Evolutionary conservation across 129 eudicot species (phyloP), one percentile per base, ranked within the genome.

Genomic region (Apium graveolens): DNA sequence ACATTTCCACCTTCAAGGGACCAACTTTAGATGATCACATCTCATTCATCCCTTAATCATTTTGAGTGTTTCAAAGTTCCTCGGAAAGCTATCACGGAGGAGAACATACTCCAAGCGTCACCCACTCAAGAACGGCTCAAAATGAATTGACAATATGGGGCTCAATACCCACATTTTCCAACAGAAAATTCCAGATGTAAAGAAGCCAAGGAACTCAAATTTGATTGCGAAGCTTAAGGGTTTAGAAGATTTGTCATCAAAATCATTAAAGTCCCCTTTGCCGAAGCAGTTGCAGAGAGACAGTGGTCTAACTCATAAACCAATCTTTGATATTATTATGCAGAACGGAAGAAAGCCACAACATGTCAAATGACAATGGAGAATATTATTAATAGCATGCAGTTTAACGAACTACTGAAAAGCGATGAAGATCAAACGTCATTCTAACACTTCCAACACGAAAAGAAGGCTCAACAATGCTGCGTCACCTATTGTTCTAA

Each of bases 211-310:
- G 57, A 79, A 80, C n/a, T 81, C 93, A 38, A 92, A 88, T 86
- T 80, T 87, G 79, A 79, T 92, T 68, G 93, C 93, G n/a, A 92
- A 87, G 85, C 96, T 92, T 34, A 92, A 90, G 98, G 96, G 98
- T 46, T 75, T 92, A 20, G 97, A 92, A 75, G 91, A 87, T 31
- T 29, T 84, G 6, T 82, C 96, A 38, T 82, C 87, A 79, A 84
- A 84, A 84, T 68, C 81, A 3, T 27, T 49, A 42, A 81, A 80
- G 27, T 76, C 81, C 13, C 70, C 51, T 66, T 75, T 83, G 21
- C 73, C 12, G 46, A 87, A 82, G 26, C 80, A 76, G 32, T 72
- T 60, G 79, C 84, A 80, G 29, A 69, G 62, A n/a, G 85, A 79
- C 49, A 83, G 68, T 49, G 35, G 79, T 32, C 62, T 69, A 75